These are phyloP conservation scores for Leccinum huronense DNA, from an alignment of 1,284 basidiomycete genomes.

Conservation along the genomic window DNA sequence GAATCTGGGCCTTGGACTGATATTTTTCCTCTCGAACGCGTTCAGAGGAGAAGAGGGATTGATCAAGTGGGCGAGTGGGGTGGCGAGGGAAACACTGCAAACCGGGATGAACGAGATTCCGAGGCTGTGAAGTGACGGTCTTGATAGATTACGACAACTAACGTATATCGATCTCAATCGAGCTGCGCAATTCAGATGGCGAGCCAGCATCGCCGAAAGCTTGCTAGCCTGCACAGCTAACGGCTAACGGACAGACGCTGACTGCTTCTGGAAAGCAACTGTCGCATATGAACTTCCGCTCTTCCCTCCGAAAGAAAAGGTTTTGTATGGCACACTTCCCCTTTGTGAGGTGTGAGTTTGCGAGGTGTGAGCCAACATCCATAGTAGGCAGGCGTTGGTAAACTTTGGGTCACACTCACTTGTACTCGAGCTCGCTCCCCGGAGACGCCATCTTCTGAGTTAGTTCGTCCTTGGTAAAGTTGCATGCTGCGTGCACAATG, in stretches of 20 bases:
- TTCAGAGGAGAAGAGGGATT: conserved; percentile 49
- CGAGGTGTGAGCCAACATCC: conserved; percentile 7
- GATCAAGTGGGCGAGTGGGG: conserved; percentile 59
- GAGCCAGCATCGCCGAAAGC: not conserved
- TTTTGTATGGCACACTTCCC: conserved; percentile 67
- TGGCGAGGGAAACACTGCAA: conserved; percentile 68
- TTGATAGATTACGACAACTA: conserved; percentile 2
- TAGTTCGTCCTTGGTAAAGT: conserved; percentile 86
- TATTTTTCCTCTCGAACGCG: conserved; percentile 60
- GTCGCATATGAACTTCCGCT: conserved; percentile 72
- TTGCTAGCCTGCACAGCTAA: no score
- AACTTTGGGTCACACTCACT: conserved; percentile 47
- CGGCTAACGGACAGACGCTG: not conserved
- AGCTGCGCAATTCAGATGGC: not conserved
- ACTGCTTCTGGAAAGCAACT: not conserved
- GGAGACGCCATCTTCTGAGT: conserved; percentile 52
- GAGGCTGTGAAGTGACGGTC: conserved; percentile 30
- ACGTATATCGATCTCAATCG: not conserved
- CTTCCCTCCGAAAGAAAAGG: conserved; percentile 74
- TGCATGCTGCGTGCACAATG: conserved; percentile 63
- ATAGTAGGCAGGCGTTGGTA: not conserved
- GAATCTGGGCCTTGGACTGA: conserved; percentile 62
- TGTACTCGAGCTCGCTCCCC: conserved; percentile 55
- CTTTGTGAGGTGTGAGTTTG: conserved; percentile 42
- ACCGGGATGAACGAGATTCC: conserved; percentile 57